Percentiles rank a stretch among this genome's conserved stretches.
Conservation (phyloP, 164 flowering plant genomes). For the Magnolia officinalis region DNA sequence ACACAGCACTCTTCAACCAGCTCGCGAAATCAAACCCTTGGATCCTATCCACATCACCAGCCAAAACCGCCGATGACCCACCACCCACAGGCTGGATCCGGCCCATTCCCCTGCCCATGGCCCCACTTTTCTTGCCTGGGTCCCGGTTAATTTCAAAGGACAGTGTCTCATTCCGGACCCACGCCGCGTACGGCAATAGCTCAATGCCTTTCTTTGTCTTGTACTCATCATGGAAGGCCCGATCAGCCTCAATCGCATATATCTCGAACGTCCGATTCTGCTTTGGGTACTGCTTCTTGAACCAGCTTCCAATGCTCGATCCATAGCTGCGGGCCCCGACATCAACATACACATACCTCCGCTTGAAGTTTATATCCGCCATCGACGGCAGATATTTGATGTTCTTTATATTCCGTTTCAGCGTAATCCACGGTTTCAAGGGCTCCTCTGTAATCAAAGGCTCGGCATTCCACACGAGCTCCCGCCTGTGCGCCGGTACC, state of each 20-base stretch:
- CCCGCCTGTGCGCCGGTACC: conserved; percentile 60
- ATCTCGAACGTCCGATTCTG: conserved; percentile 84
- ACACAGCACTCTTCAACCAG: conserved; percentile 83
- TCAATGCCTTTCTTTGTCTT: conserved; percentile 53
- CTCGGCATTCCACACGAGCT: conserved; percentile 64
- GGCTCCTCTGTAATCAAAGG: conserved; percentile 79
- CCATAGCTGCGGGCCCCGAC: conserved; percentile 95
- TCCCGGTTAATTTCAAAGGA: conserved; percentile 71
- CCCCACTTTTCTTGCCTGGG: conserved; percentile 47
- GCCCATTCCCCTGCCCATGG: conserved; percentile 83
- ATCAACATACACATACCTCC: conserved; percentile 78
- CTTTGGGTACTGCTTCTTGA: conserved; percentile 90
- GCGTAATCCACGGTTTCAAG: conserved; percentile 84
- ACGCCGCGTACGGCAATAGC: conserved; percentile 87
- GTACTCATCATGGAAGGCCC: conserved; percentile 65
- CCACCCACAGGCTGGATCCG: conserved; percentile 52
- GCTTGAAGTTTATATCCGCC: conserved; percentile 79
- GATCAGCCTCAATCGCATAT: conserved; percentile 93
- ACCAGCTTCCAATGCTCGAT: conserved; percentile 95
- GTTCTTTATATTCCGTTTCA: conserved; percentile 76
- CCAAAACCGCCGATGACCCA: conserved; percentile 8
- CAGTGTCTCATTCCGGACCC: conserved; percentile 83
- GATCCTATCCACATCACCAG: conserved; percentile 56
- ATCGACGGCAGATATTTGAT: conserved; percentile 68
- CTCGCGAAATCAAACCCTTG: conserved; percentile 89